phyloP scores from a whole-genome alignment of 176 grass and related monocot genomes.

The Musa schizocarpa region DNA sequence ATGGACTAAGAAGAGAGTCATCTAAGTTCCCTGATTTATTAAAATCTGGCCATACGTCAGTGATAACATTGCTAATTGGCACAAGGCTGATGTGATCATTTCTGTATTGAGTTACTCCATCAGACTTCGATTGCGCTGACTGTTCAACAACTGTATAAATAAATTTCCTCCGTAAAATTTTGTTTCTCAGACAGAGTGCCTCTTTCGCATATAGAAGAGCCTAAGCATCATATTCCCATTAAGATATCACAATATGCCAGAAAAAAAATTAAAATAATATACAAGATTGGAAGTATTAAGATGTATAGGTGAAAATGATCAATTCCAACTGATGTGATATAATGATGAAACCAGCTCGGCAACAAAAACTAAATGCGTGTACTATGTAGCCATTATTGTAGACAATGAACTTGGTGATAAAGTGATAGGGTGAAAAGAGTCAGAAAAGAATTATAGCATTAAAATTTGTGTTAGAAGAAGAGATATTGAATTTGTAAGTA shows the following conservation, averaged over 20 bases:
- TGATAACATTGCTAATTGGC: slow-evolving; percentile 36
- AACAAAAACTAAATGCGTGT: no score
- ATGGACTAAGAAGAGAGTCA: slow-evolving; percentile 62
- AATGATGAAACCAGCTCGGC: no score
- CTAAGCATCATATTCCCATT: slow-evolving; percentile 29
- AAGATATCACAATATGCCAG: not conserved
- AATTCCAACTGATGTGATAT: no score
- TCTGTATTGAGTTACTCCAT: slow-evolving; percentile 3
- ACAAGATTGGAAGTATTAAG: not conserved
- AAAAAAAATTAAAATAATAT: not conserved
- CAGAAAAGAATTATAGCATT: no score
- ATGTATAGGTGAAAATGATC: not conserved
- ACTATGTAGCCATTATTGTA: no score
- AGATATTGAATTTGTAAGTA: no score
- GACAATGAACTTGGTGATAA: no score
- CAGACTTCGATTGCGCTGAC: slow-evolving; percentile 1
- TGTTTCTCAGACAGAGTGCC: slow-evolving; percentile 52
- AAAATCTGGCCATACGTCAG: slow-evolving; percentile 57
- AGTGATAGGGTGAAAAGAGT: no score
- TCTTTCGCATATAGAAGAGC: slow-evolving; percentile 67
- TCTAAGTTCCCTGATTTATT: slow-evolving; percentile 22
- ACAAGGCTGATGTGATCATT: slow-evolving; percentile 41
- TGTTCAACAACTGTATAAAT: slow-evolving; percentile 23
- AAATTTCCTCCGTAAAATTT: slow-evolving; percentile 66
- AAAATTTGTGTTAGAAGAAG: no score